Evolutionary conservation across 2,329 filamentous ascomycete species (phyloP).

Genomic region (Cercospora beticola): DNA sequence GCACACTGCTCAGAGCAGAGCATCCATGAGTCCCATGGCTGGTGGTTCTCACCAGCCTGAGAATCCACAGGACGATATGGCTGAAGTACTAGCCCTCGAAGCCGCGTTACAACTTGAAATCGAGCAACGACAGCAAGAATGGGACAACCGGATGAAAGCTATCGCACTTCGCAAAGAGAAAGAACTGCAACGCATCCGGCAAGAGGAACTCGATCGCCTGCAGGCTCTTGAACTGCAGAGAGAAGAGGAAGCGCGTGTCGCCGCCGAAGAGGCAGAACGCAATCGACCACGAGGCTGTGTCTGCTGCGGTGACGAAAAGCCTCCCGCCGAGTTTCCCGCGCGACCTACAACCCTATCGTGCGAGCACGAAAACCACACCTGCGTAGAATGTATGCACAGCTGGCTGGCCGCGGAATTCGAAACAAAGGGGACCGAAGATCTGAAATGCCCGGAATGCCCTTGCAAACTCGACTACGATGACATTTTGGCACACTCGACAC

Average conservation of each 20-base stretch:
- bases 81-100: slow-evolving; percentile 7
- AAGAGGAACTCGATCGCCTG: slow-evolving; percentile 15
- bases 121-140: slow-evolving; percentile 10
- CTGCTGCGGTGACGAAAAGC: slow-evolving; percentile 39
- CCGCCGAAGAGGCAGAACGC: slow-evolving; percentile 18
- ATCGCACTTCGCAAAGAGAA: slow-evolving; percentile 17
- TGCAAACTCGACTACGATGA: slow-evolving; percentile 46
- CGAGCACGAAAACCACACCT: slow-evolving; percentile 38
- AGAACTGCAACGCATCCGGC: slow-evolving; percentile 3
- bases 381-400: slow-evolving; percentile 39
- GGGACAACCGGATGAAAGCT: slow-evolving; percentile 10
- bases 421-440: slow-evolving; percentile 46
- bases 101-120: slow-evolving; percentile 7
- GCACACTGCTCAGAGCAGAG: slow-evolving; percentile 17
- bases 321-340: slow-evolving; percentile 36
- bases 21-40: neutral
- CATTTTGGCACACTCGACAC: slow-evolving; percentile 49
- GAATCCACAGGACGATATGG: neutral
- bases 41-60: neutral
- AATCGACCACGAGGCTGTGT: slow-evolving; percentile 34
- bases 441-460: slow-evolving; percentile 56
- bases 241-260: slow-evolving; percentile 20
- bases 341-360: slow-evolving; percentile 38
- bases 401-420: slow-evolving; percentile 44
- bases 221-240: slow-evolving; percentile 12